These are phyloP conservation scores for Bassia scoparia DNA, from an alignment of 148 eudicot species.

Conservation along the genomic window DNA sequence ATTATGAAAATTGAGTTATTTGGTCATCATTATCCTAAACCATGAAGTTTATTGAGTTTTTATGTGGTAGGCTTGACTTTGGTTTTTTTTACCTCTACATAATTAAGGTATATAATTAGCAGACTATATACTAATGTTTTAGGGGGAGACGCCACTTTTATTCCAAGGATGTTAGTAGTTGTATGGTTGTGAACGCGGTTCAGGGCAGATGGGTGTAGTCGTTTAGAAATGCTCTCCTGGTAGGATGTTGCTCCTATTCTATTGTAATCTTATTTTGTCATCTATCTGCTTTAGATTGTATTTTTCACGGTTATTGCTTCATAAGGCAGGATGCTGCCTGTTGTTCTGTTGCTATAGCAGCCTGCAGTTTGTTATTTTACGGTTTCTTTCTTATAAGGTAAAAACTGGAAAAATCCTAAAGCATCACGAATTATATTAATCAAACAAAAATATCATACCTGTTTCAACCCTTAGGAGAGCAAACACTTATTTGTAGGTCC, in stretches of 20 bases:
- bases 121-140: not conserved
- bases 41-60: slow-evolving; percentile 12
- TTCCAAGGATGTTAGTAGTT: not conserved
- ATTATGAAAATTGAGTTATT: not conserved
- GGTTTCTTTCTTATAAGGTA: too few species aligned
- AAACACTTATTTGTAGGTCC: too few species aligned
- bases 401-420: too few species aligned
- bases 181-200: not conserved
- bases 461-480: too few species aligned
- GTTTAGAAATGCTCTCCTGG: not conserved
- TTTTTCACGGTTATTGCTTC: not conserved
- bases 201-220: not conserved
- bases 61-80: slow-evolving; percentile 13
- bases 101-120: slow-evolving; percentile 1
- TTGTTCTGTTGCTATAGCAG: too few species aligned
- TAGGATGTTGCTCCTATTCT: not conserved
- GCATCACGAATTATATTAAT: too few species aligned
- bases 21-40: slow-evolving; percentile 10
- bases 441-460: too few species aligned
- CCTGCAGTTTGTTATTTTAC: too few species aligned
- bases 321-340: too few species aligned
- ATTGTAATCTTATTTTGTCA: not conserved
- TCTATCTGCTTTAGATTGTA: not conserved
- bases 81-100: slow-evolving; percentile 1
- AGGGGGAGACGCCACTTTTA: not conserved